Conservation (phyloP, 2,329 filamentous ascomycete genomes). For the Tolypocladium guangdongense region DNA sequence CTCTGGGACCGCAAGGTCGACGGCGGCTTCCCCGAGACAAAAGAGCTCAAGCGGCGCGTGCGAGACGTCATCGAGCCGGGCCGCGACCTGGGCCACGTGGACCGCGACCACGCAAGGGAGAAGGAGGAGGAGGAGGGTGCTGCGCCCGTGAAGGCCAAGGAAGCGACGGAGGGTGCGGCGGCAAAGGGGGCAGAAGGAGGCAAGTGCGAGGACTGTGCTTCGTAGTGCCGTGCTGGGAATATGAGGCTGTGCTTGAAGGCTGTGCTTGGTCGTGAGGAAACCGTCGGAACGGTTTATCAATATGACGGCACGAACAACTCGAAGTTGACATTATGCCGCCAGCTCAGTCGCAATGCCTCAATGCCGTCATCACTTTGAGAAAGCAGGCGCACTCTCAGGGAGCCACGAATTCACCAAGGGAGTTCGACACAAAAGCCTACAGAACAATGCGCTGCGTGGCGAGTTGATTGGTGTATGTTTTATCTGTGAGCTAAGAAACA, state of each 20-base stretch:
- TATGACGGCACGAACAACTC: background rate
- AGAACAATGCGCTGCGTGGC: background rate
- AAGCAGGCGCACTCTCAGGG: background rate
- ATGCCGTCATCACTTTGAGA: background rate
- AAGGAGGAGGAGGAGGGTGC: background rate
- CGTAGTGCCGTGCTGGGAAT: background rate
- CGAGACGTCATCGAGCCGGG: slow-evolving; percentile 72
- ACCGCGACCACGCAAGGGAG: slow-evolving; percentile 33
- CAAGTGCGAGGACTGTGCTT: slow-evolving; percentile 16
- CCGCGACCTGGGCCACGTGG: slow-evolving; percentile 72
- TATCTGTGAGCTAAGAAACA: slow-evolving; percentile 32
- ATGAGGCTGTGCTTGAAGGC: background rate
- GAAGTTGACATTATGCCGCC: background rate
- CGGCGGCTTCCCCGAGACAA: slow-evolving; percentile 88
- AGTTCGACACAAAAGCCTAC: background rate
- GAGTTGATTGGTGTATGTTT: slow-evolving; percentile 19
- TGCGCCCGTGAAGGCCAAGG: slow-evolving; percentile 1
- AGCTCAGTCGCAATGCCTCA: background rate
- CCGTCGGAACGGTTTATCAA: no score
- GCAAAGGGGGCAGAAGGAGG: background rate
- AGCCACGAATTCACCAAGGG: background rate
- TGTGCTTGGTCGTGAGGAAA: background rate
- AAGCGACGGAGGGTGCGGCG: background rate
- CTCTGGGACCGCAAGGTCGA: slow-evolving; percentile 85
- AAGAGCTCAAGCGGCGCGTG: slow-evolving; percentile 76